Base-by-base conservation (phyloP, 345 rosid genomes). In the Salix suchowensis region DNA sequence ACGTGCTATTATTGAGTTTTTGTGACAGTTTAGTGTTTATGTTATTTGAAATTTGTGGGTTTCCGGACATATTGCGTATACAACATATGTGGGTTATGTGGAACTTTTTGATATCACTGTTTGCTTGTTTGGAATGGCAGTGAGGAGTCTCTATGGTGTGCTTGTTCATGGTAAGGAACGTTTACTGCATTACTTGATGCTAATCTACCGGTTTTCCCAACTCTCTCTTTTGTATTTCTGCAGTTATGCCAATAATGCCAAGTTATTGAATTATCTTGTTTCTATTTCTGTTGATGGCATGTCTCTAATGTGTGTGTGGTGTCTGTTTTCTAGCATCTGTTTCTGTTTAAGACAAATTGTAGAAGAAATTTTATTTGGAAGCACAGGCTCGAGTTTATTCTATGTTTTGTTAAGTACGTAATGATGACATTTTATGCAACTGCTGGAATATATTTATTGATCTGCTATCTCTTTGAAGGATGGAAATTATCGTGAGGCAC, bases 401-500 rank as follows among this genome's bases (percentile, higher is more conserved):
- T 36, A 32, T 30, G 34, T 14, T 42, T 73, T n/a, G n/a, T 23
- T 61, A 46, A 66, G 46, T 44, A 2, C 24, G n/a, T 76, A 21
- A n/a, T 60, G 36, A 28, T 48, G 72, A 26, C 32, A 19, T 0
- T 64, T 64, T 65, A 12, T 8, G 23, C 62, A 6, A 42, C 64
- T 23, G 12, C 2, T 71, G 28, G 4, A 19, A 15, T 61, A 24
- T 40, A 1, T 50, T 71, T 60, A 64, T 26, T 66, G 13, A 14
- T 69, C 5, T 67, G 15, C 30, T 13, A 42, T 78, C 26, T 14
- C 76, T 78, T 73, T 85, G 67, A 86, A 94, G 97, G 94, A 91
- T 48, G 94, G 94, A 42, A 92, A 89, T 79, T 94, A 87, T 71
- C 81, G 84, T 67, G 97, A 92, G 86, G 98, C 97, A 61, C 88